Percentiles rank a stretch among this genome's conserved stretches.
phyloP scores from a whole-genome alignment of 768 basidiomycete species.

The Omphalotus guepiniiformis region DNA sequence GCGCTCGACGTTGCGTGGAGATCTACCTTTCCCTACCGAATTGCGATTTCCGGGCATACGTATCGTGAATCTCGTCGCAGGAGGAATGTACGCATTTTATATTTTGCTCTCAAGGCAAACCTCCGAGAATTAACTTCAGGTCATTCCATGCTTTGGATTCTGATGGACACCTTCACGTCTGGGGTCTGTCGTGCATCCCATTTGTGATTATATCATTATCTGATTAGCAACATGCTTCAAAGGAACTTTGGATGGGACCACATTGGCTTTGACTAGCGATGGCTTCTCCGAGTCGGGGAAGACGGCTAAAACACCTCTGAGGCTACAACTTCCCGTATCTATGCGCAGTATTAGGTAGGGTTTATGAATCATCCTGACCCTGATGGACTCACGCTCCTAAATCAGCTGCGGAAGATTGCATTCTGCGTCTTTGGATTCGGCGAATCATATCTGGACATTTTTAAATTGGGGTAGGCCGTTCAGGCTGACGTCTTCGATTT shows the following conservation, averaged over 20 bases:
- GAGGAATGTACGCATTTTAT: constrained; percentile 66
- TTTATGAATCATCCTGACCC: background rate
- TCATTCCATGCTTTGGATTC: constrained; percentile 86
- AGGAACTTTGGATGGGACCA: constrained; percentile 61
- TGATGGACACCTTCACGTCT: constrained; percentile 67
- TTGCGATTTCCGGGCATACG: constrained; percentile 56
- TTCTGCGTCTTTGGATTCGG: constrained; percentile 57
- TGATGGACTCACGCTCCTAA: background rate
- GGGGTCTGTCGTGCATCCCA: constrained; percentile 50
- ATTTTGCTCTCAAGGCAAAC: constrained; percentile 1
- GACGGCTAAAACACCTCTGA: constrained; percentile 48
- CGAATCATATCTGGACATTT: constrained; percentile 68
- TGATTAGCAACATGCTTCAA: constrained; percentile 6
- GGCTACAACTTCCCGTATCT: constrained; percentile 51
- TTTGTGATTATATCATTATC: background rate
- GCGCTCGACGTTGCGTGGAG: constrained; percentile 25
- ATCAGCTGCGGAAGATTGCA: constrained; percentile 76
- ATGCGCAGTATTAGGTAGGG: constrained; percentile 64
- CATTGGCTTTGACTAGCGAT: constrained; percentile 36
- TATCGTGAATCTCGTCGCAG: constrained; percentile 71
- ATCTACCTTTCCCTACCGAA: constrained; percentile 61
- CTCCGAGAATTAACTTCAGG: constrained; percentile 36
- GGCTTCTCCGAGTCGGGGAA: constrained; percentile 56
- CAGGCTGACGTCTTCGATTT: constrained; percentile 44
- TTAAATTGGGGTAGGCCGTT: constrained; percentile 77